Base-by-base conservation (phyloP, 2,329 filamentous ascomycete genomes). In the Podosphaera leucotricha region DNA sequence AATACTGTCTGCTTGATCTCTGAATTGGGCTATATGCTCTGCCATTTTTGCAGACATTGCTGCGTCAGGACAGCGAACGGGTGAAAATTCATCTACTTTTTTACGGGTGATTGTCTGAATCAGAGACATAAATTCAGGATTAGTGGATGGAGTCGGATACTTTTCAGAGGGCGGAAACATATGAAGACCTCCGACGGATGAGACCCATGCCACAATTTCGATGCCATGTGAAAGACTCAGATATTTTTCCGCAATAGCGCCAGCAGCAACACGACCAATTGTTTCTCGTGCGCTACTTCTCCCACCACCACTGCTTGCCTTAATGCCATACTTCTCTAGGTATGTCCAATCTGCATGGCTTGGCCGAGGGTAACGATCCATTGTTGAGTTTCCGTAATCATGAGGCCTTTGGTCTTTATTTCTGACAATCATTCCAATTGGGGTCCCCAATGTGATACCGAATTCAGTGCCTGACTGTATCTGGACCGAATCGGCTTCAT, bases 261-360 rank as follows among this genome's bases (percentile, higher is more conserved):
- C 85, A 18, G 86, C 86, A 43, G 87, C 86, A 19, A 95, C 87
- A 53, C 87, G 74, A 50, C 80, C 84, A 58, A 95, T 93, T 10
- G 87, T 95, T 69, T 95, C 87, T 51, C 87, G 70, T n/a, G 90
- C 90, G 59, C 79, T 86, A 59, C 80, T 86, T 49, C 90, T 72
- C 44, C 90, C 87, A 53, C 90, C 87, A 46, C 90, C 87, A 48
- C 77, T 85, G 59, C 75, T 82, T 33, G 90, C 85, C 67, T 92
- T 92, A 53, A 92, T 77, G 46, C 87, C 87, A 61, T 98, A 98
- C 66, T 95, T 95, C 62, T 93, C 82, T 48, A 93, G 70, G 64
- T 95, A 95, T 48, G 90, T 95, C 74, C 80, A 94, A 64, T 95
- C 87, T 47, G 90, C 87, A 63, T 95, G 90, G 59, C 77, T 84